Conservation (phyloP, 2,329 filamentous ascomycete genomes). For the Xylaria sp. region DNA sequence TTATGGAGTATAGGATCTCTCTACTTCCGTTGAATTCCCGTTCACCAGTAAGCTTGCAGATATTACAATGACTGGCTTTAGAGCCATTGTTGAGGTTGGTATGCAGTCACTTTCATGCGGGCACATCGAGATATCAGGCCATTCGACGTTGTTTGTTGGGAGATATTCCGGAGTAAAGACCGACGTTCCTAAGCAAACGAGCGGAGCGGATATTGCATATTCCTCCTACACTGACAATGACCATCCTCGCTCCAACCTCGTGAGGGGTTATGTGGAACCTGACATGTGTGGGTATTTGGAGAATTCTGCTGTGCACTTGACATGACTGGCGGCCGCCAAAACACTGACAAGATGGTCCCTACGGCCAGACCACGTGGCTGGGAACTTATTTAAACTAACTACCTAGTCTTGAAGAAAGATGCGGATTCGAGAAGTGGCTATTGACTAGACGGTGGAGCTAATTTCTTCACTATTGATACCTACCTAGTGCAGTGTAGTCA, state of each 20-base stretch:
- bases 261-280: conserved; percentile 28
- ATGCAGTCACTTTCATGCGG: conserved; percentile 1
- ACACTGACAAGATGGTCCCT: background rate
- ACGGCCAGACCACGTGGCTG: background rate
- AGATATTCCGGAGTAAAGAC: conserved; percentile 3
- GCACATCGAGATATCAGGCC: background rate
- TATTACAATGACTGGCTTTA: background rate
- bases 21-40: background rate
- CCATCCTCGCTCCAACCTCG: background rate
- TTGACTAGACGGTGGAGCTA: background rate
- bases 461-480: background rate
- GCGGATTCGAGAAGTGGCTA: background rate
- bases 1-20: background rate
- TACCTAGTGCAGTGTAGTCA: background rate
- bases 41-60: background rate
- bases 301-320: conserved; percentile 25
- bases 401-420: background rate
- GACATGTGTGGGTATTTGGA: conserved; percentile 29
- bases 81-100: background rate
- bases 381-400: background rate
- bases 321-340: conserved; percentile 5
- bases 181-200: background rate
- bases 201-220: background rate
- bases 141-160: background rate
- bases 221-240: background rate